Percentiles rank a stretch among this genome's conserved stretches.
Conservation (phyloP, 2,329 filamentous ascomycete genomes). For the Cytospora chrysosperma region DNA sequence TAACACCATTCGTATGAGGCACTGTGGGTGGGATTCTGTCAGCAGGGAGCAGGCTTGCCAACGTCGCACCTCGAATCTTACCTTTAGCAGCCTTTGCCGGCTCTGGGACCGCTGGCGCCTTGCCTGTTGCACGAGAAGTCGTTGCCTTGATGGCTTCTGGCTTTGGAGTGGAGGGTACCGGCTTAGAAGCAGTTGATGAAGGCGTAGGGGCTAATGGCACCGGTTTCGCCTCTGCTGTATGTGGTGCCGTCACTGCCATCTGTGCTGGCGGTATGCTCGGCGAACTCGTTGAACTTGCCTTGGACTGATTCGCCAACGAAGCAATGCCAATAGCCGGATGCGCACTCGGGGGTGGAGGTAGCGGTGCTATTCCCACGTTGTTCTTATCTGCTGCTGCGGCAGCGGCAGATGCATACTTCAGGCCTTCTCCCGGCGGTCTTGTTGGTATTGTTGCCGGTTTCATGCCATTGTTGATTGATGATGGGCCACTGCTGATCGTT, state of each 20-base stretch:
- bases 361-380: conserved; percentile 87
- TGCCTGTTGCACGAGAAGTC: conserved; percentile 43
- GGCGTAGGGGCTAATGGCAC: conserved; percentile 33
- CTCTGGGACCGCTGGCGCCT: conserved; percentile 44
- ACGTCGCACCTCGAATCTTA: conserved; percentile 29
- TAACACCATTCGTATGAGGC: conserved; percentile 49
- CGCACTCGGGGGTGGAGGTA: conserved; percentile 81
- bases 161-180: conserved; percentile 33
- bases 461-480: conserved; percentile 60
- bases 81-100: conserved; percentile 45
- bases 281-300: conserved; percentile 54
- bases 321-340: conserved; percentile 42
- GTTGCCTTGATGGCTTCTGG: conserved; percentile 35
- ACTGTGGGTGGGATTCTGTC: conserved; percentile 32
- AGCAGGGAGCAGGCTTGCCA: conserved; percentile 23
- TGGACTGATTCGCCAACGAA: conserved; percentile 54
- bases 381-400: conserved; percentile 87
- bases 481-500: conserved; percentile 55
- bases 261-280: conserved; percentile 50
- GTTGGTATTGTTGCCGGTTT: conserved; percentile 88
- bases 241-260: conserved; percentile 40
- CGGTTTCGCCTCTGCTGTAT: conserved; percentile 36
- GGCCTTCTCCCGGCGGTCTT: conserved; percentile 79
- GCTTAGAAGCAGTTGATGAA: conserved; percentile 30
- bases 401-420: conserved; percentile 96